A percentile compares a stretch with the other conserved stretches of the same genome.
These are phyloP conservation scores for Kuraishia ogatae DNA, from an alignment of 805 yeast species.

Conservation along the genomic window DNA sequence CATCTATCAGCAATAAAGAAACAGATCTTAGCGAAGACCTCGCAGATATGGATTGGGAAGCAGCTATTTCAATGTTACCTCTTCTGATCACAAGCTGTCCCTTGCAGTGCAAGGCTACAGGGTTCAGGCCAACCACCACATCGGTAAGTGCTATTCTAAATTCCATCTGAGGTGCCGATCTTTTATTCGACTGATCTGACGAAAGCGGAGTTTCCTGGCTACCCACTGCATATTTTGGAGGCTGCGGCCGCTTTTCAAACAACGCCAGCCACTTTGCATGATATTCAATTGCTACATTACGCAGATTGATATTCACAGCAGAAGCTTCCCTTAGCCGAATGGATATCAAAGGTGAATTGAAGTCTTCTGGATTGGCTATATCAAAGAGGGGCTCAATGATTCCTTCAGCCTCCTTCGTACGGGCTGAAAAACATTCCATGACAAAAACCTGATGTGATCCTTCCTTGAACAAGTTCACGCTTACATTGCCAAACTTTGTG, in stretches of 20 bases:
- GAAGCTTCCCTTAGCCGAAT: slow-evolving; percentile 25
- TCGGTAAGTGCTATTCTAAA: slow-evolving; percentile 26
- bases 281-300: slow-evolving; percentile 44
- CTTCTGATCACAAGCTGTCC: slow-evolving; percentile 40
- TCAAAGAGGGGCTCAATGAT: slow-evolving; percentile 3
- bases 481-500: slow-evolving; percentile 8
- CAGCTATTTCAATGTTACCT: slow-evolving; percentile 43
- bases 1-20: slow-evolving; percentile 57
- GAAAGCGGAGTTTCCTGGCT: not conserved
- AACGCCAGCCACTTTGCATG: slow-evolving; percentile 49
- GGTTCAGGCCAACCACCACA: slow-evolving; percentile 53
- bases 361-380: slow-evolving; percentile 16
- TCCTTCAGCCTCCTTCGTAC: not conserved
- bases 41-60: slow-evolving; percentile 24
- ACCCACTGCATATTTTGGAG: not conserved
- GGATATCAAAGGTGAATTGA: slow-evolving; percentile 29
- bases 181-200: not conserved
- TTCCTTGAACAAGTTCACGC: slow-evolving; percentile 2
- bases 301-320: slow-evolving; percentile 31
- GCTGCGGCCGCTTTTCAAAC: slow-evolving; percentile 20
- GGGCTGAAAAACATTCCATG: not conserved
- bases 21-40: slow-evolving; percentile 42
- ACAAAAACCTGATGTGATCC: not conserved
- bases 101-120: slow-evolving; percentile 50
- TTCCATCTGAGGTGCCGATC: not conserved